Evolutionary conservation across 257 asterid genomes (phyloP), one percentile per base, ranked within the genome.

Genomic region (Rubia yunnanensis): DNA sequence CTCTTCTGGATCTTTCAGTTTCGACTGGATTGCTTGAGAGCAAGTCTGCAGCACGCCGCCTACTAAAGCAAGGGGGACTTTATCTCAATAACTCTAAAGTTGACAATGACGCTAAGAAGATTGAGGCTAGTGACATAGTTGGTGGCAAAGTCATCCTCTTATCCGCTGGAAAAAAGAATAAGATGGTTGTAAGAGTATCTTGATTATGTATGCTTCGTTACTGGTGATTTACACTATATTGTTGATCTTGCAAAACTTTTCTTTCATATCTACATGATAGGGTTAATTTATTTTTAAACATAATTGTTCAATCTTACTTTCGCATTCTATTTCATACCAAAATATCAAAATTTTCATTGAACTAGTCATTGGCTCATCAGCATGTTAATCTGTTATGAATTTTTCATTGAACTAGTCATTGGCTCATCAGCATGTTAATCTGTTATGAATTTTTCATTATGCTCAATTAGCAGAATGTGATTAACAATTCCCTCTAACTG

Each of bases 121-220:
- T 89, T 63, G 96, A 92, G 78, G 72, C 74, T 24, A 79, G 70
- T 72, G 96, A 92, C 75, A 85, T 92, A 70, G 77, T 92, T 18
- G 96, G 84, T 66, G 92, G 94, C 9, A 89, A 80, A 66, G 81
- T 88, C 66, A 71, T 92, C 26, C 95, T 92, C 78, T 69, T 92
- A 63, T 87, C 98, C 18, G 94, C 96, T 0, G 98, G 98, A 75
- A 92, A 89, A 89, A 92, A 92, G 89, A 92, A 85, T 69, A 92
- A 85, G 82, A 85, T 92, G 95, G 79, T 92, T 60, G 95, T 92
- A 72, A 87, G 96, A 70, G 64, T 88, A 66, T 77, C 96, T 24
- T 88, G 64, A 68, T 50, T 31, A 3, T 62, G 18, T 55, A 17
- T 30, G n/a, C 46, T 64, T 48, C 10, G 0, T 27, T 7, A 46